Evolutionary conservation across 2,329 filamentous ascomycete genomes (phyloP).

Genomic region (Chrysosporium keratinophilum): DNA sequence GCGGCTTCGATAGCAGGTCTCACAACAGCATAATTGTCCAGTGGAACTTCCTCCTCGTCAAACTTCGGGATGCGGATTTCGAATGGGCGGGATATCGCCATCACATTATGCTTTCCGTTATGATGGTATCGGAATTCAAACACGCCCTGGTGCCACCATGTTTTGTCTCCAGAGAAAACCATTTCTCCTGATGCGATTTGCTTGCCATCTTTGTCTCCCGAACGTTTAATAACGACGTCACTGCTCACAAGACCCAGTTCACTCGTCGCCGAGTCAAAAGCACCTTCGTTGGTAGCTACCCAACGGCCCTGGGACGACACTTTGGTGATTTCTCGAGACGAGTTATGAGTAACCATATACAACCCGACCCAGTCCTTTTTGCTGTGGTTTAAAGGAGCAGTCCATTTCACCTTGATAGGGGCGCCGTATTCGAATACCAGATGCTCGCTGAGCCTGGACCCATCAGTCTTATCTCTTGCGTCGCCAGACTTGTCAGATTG

Average conservation of each 20-base stretch:
- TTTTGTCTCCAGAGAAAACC: constrained; percentile 78
- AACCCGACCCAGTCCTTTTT: constrained; percentile 92
- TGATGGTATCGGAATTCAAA: constrained; percentile 98
- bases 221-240: constrained; percentile 48
- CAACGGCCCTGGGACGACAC: constrained; percentile 81
- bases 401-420: constrained; percentile 83
- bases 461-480: constrained; percentile 55
- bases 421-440: constrained; percentile 79
- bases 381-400: constrained; percentile 73
- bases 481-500: constrained; percentile 57
- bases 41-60: constrained; percentile 58
- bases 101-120: constrained; percentile 80
- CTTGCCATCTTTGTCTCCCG: constrained; percentile 35
- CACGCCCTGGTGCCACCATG: constrained; percentile 94
- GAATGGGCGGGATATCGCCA: constrained; percentile 88
- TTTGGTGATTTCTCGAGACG: constrained; percentile 70
- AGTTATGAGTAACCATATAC: constrained; percentile 92
- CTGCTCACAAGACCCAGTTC: constrained; percentile 66
- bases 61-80: constrained; percentile 78
- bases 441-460: constrained; percentile 52
- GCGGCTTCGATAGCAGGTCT: constrained; percentile 63
- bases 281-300: constrained; percentile 66
- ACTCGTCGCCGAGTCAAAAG: constrained; percentile 63
- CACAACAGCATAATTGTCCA: constrained; percentile 50
- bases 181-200: constrained; percentile 68